Evolutionary conservation across 139 green algal species (phyloP).

Genomic region (Tetraselmis chui): DNA sequence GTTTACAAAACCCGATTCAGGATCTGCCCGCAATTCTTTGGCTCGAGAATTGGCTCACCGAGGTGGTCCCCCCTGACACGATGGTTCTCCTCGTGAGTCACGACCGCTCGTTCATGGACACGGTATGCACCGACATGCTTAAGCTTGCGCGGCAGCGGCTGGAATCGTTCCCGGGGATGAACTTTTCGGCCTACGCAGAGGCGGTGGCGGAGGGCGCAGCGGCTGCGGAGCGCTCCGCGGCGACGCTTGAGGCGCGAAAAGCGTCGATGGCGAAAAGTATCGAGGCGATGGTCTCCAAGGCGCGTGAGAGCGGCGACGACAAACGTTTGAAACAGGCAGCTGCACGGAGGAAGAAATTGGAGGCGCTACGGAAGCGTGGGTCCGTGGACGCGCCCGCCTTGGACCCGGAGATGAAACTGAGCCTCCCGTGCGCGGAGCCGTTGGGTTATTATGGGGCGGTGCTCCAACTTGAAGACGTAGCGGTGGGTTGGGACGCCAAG

Average conservation of each 20-base stretch:
- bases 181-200: background rate
- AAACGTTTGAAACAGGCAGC: conserved; percentile 54
- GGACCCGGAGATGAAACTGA: background rate
- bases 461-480: conserved; percentile 42
- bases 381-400: background rate
- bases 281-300: background rate
- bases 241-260: conserved; percentile 8
- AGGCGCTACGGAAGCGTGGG: conserved; percentile 8
- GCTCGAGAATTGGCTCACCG: conserved; percentile 22
- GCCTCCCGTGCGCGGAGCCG: conserved; percentile 13
- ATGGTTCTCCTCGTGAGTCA: conserved; percentile 45
- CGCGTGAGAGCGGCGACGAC: conserved; percentile 41
- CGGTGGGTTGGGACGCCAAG: conserved; percentile 22
- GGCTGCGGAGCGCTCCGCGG: background rate
- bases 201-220: background rate
- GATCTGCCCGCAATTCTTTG: conserved; percentile 26
- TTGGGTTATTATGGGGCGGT: conserved; percentile 40
- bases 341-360: conserved; percentile 44
- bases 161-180: background rate
- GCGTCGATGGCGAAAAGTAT: conserved; percentile 5
- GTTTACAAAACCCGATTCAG: too few species aligned
- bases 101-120: conserved; percentile 45
- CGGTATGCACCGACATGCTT: conserved; percentile 19
- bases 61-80: background rate
- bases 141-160: conserved; percentile 1